Percentiles rank a stretch among this genome's conserved stretches.
Conservation (phyloP, 768 basidiomycete species). For the Mycena metata region DNA sequence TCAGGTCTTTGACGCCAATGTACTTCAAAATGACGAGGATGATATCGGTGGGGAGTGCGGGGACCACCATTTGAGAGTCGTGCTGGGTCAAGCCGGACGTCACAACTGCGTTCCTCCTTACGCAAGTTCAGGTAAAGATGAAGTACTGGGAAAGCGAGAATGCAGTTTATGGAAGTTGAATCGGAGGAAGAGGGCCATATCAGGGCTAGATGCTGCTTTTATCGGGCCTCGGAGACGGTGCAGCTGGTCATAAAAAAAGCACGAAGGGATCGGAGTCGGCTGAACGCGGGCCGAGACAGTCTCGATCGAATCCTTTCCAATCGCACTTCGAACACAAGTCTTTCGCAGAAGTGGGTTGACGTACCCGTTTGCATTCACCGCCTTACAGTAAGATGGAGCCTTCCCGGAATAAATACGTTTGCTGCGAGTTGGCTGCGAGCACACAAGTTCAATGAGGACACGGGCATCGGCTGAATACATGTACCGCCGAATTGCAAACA, state of each 20-base stretch:
- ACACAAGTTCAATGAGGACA: no score
- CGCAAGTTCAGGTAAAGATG: conserved; percentile 42
- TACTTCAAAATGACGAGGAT: conserved; percentile 58
- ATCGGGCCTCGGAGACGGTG: conserved; percentile 5
- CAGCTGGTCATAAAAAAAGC: neutral
- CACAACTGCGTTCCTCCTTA: conserved; percentile 47
- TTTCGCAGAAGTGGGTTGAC: neutral
- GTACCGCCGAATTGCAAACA: no score
- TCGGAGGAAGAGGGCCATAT: conserved; percentile 7
- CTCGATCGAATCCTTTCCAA: conserved; percentile 15
- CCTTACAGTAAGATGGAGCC: no score
- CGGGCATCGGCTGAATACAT: no score
- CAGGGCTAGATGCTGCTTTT: conserved; percentile 11
- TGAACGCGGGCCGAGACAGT: conserved; percentile 7
- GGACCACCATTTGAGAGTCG: conserved; percentile 32
- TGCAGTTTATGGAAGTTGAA: conserved; percentile 7
- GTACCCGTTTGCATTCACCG: no score
- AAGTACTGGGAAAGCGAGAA: conserved; percentile 19
- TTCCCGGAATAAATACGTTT: no score
- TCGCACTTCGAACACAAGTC: neutral
- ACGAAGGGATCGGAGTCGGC: conserved; percentile 21
- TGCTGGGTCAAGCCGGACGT: conserved; percentile 35
- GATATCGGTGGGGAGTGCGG: conserved; percentile 63
- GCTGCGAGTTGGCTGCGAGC: no score
- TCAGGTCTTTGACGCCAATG: conserved; percentile 57